phyloP scores from a whole-genome alignment of 257 asterid species.

The Galeopsis tetrahit region DNA sequence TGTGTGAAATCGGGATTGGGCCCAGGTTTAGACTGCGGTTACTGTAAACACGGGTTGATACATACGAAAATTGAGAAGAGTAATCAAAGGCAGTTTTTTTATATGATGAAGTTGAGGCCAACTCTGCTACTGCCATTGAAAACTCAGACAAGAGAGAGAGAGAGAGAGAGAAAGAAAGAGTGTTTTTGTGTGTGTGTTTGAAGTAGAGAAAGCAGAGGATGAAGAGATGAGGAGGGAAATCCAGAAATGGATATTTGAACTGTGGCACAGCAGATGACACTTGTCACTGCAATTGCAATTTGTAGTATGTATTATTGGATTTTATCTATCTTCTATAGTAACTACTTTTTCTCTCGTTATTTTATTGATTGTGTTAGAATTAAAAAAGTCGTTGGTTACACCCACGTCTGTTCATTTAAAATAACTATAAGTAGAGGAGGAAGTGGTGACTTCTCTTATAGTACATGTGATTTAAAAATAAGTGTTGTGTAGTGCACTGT shows the following conservation, averaged over 20 bases:
- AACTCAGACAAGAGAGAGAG: slow-evolving; percentile 36
- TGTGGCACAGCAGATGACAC: slow-evolving; percentile 72
- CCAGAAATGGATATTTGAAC: slow-evolving; percentile 43
- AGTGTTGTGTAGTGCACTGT: too few relatives aligned
- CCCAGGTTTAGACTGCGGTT: slow-evolving; percentile 44
- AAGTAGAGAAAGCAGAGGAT: slow-evolving; percentile 18
- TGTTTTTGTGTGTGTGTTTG: too few relatives aligned
- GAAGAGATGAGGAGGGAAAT: neutral
- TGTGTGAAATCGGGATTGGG: slow-evolving; percentile 39
- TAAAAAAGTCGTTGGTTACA: too few relatives aligned
- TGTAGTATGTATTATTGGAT: too few relatives aligned
- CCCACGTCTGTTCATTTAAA: too few relatives aligned
- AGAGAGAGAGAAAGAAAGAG: neutral
- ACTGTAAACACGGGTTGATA: slow-evolving; percentile 46
- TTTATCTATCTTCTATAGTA: too few relatives aligned
- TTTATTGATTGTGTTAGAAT: too few relatives aligned
- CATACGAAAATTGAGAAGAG: slow-evolving; percentile 62
- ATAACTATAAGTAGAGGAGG: too few relatives aligned
- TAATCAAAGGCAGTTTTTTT: slow-evolving; percentile 38
- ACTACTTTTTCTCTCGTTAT: too few relatives aligned
- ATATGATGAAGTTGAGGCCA: slow-evolving; percentile 46
- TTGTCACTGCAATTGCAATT: slow-evolving; percentile 34
- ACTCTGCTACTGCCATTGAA: slow-evolving; percentile 81
- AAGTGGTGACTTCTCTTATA: too few relatives aligned
- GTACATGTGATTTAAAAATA: too few relatives aligned